Conservation (phyloP, 306 rosid species). For the Citrullus colocynthis region DNA sequence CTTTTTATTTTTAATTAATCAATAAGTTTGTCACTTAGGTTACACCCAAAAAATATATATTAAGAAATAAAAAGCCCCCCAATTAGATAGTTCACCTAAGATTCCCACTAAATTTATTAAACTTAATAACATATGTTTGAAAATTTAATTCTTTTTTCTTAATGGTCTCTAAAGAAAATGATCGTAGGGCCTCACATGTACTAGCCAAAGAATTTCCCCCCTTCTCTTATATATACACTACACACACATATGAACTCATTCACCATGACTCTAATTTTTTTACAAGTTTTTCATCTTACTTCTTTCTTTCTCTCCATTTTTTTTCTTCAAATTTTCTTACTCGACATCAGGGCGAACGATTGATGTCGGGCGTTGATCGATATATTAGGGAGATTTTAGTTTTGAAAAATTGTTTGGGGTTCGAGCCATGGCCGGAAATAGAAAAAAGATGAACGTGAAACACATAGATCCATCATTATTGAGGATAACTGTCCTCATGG, state of each 20-base stretch:
- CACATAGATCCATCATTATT: not conserved
- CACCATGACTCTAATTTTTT: conserved; percentile 13
- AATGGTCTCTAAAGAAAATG: conserved; percentile 15
- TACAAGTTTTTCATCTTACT: not conserved
- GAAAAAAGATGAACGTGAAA: not conserved
- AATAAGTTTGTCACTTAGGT: not conserved
- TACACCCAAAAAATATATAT: not conserved
- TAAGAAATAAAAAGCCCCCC: not conserved
- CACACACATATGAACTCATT: conserved; percentile 14
- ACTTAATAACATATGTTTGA: not conserved
- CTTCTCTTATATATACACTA: conserved; percentile 12
- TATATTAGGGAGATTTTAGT: not conserved
- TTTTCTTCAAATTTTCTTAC: not conserved
- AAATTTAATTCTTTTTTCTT: not conserved
- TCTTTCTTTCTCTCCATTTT: not conserved
- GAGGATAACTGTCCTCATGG: conserved; percentile 59
- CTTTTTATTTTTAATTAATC: not conserved
- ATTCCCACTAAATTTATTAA: conserved; percentile 24
- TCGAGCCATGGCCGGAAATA: conserved; percentile 39
- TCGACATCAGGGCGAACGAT: not conserved
- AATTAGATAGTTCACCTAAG: conserved; percentile 17
- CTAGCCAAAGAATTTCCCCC: conserved; percentile 1
- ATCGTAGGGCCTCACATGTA: conserved; percentile 13
- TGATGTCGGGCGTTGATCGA: not conserved
- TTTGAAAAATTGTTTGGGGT: not conserved